Conservation (phyloP, 306 rosid species). For the Carpinus viminea region DNA sequence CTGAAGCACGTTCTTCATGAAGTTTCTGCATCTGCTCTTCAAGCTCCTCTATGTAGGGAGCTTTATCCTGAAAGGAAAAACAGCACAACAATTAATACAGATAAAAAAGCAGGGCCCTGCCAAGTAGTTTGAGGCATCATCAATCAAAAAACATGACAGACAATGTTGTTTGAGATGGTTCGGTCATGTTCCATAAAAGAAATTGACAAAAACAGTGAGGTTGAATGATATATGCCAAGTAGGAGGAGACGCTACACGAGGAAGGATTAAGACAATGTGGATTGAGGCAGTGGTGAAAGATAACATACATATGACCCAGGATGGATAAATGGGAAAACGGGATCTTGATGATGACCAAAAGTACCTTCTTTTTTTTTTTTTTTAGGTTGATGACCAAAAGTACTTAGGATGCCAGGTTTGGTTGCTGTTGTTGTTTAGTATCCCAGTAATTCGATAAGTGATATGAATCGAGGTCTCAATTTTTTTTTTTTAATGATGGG, state of each 20-base stretch:
- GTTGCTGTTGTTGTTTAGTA: neutral
- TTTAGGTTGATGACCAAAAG: neutral
- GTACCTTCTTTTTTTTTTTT: neutral
- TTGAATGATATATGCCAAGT: neutral
- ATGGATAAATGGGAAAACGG: neutral
- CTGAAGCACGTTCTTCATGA: constrained; percentile 78
- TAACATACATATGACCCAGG: neutral
- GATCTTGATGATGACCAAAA: neutral
- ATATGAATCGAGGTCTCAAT: neutral
- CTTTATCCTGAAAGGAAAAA: constrained; percentile 69
- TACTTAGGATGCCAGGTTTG: neutral
- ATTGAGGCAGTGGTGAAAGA: neutral
- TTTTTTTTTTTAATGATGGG: neutral
- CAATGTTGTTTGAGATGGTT: neutral
- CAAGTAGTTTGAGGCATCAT: neutral
- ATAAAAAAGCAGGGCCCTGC: neutral
- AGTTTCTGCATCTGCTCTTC: constrained; percentile 87
- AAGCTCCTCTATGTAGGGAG: constrained; percentile 89
- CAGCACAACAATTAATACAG: constrained; percentile 11
- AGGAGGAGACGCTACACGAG: neutral
- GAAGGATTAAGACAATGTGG: neutral
- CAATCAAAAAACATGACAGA: neutral
- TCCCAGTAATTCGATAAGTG: neutral
- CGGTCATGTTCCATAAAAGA: neutral
- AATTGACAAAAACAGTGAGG: neutral